Evolutionary conservation across 1,284 basidiomycete genomes (phyloP), one percentile per base, ranked within the genome.

Genomic region (Stereum hirsutum): DNA sequence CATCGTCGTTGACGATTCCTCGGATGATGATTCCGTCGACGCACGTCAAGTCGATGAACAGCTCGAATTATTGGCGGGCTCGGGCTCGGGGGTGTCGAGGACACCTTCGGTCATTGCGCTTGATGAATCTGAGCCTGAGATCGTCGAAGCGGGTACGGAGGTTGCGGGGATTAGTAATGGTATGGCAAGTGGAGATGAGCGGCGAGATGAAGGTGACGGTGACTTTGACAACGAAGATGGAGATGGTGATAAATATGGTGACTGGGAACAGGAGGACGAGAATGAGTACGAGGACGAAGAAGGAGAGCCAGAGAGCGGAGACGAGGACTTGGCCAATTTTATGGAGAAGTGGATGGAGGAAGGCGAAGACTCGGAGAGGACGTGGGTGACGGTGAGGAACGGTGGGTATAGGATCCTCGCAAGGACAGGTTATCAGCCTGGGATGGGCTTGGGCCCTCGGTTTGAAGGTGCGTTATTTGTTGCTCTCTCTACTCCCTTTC

Each of bases 391-490:
- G n/a, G 35, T 38, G 8, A 43, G 10, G 35, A 42, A 31, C 4
- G 48, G 47, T 17, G 51, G 50, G 5, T 52, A 52, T 39, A 39
- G 48, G n/a, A 49, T 52, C 3, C 44, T 52, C 15, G 30, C 52
- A 30, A 41, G 50, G 12, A 52, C 52, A 50, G 51, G 51, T 10
- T 52, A 41, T 32, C 41, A 45, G 21, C 51, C 51, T 15, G 51
- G 50, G 8, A 30, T 26, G 17, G 51, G 51, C 24, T 43, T 52
- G n/a, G 51, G 51, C 25, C 36, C 46, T 26, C 46, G 50, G 14
- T 38, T 52, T 25, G 47, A 52, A 47, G 51, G 51, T 52, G 45
- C 34, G 25, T 31, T 11, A 19, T 15, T 20, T 15, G 44, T n/a
- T 33, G 33, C 3, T 28, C 28, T n/a, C n/a, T 39, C 26, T 32